Base-by-base conservation (phyloP, 148 eudicot genomes). In the Arctostaphylos glauca region DNA sequence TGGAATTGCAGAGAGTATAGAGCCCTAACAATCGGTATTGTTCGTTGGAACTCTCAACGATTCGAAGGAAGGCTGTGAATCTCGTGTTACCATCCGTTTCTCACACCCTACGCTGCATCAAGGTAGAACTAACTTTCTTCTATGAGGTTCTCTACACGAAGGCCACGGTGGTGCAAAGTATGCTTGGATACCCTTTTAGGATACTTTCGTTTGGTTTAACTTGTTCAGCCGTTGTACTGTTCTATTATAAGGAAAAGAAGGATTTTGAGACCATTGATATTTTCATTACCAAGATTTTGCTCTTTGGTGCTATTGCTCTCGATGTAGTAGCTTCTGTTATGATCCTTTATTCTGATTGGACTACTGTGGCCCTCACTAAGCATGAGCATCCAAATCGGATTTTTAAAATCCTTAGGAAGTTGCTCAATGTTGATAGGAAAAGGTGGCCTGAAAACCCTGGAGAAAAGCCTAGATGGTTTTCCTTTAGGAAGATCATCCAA, bases 121-220 rank as follows among this genome's bases (percentile, higher is more conserved):
- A n/a, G n/a, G 86, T 86, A 9, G 94, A 92, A 78, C 87, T 92
- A 62, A 89, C 88, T 72, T 89, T 88, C 81, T 76, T 87, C 70
- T 90, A 90, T 50, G 90, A 90, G 9, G 81, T 84, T 80, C 86
- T 90, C 73, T 89, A 73, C 81, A 92, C 94, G 3, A 91, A 91
- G 83, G 68, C 85, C 9, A 55, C 78, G 4, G 85, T 90, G 38
- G 74, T 90, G 46, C 83, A 83, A 44, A 16, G 54, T 16, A 16
- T 2, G 6, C 8, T 14, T 0, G 94, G 91, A 23, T 85, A 81
- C 18, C 3, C 77, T 2, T 19, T 74, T 4, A 85, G 88, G 2
- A 4, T 55, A 38, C 9, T 88, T 58, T 88, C 87, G 16, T 80
- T 83, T 5, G 4, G 41, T 19, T 74, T 66, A 0, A 78, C 43